phyloP scores from a whole-genome alignment of 441 rosid species.

The Flueggea neowawraea region DNA sequence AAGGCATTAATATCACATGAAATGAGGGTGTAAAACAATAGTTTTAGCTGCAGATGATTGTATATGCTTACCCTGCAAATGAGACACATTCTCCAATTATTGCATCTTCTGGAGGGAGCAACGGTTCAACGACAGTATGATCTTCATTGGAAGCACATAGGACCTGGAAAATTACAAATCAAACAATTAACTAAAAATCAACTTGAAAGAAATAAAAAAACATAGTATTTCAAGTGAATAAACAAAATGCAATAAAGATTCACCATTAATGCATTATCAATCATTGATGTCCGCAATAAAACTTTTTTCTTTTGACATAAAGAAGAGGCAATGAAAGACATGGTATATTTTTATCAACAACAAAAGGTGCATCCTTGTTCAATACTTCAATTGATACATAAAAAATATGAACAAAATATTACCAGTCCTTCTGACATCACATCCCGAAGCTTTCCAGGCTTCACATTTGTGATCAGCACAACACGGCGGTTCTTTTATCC shows the following conservation, averaged over 20 bases:
- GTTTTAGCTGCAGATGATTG: background rate
- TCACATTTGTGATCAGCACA: conserved; percentile 87
- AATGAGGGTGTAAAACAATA: too few relatives aligned
- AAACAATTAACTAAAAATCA: too few relatives aligned
- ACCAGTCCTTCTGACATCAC: conserved; percentile 97
- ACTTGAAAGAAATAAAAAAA: background rate
- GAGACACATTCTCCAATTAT: conserved; percentile 70
- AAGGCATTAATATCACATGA: background rate
- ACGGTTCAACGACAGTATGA: conserved; percentile 76
- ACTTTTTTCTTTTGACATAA: background rate
- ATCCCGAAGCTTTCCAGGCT: conserved; percentile 97
- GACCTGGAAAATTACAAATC: conserved; percentile 37
- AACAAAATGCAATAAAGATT: background rate
- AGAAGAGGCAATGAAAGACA: too few relatives aligned
- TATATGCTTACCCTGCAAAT: conserved; percentile 63
- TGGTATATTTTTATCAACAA: too few relatives aligned
- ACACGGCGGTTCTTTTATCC: conserved; percentile 69
- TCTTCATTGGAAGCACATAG: conserved; percentile 90
- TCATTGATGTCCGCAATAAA: too few relatives aligned
- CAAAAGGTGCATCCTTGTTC: too few relatives aligned
- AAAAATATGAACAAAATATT: conserved; percentile 20
- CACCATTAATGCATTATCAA: too few relatives aligned
- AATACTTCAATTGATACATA: too few relatives aligned
- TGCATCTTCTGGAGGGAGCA: conserved; percentile 84
- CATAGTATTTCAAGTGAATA: background rate